Percentiles rank a stretch among this genome's conserved stretches.
Conservation (phyloP, 306 rosid species). For the Amphicarpaea edgeworthii region DNA sequence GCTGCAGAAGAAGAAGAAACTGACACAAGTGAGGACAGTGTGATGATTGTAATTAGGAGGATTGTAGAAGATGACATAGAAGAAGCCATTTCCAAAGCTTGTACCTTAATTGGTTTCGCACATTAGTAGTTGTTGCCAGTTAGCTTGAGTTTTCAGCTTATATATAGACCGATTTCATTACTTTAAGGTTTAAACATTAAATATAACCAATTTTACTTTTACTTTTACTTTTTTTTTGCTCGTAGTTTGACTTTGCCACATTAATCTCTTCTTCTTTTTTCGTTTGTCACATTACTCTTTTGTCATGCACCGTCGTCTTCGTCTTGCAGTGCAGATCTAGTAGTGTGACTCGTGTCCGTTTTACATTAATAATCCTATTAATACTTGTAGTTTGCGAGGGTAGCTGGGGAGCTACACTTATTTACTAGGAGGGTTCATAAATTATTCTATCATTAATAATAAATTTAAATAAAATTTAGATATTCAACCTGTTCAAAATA, state of each 20-base stretch:
- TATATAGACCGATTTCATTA: constrained; percentile 18
- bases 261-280: no score
- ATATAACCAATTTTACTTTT: background rate
- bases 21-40: constrained; percentile 41
- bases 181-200: background rate
- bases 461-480: background rate
- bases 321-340: background rate
- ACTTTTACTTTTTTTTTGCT: no score
- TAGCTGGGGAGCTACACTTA: background rate
- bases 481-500: background rate
- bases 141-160: constrained; percentile 25
- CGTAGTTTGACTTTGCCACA: background rate
- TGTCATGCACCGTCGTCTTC: background rate
- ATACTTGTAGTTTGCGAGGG: background rate
- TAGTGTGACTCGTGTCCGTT: no score
- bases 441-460: background rate
- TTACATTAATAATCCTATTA: background rate
- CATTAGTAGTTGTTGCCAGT: constrained; percentile 4
- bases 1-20: no score
- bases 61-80: constrained; percentile 29
- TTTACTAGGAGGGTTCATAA: no score
- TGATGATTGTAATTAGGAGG: constrained; percentile 47
- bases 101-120: background rate
- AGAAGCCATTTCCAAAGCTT: constrained; percentile 49
- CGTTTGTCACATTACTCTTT: no score